phyloP scores from a whole-genome alignment of 106 monocot genomes.

The Vanilla planifolia region DNA sequence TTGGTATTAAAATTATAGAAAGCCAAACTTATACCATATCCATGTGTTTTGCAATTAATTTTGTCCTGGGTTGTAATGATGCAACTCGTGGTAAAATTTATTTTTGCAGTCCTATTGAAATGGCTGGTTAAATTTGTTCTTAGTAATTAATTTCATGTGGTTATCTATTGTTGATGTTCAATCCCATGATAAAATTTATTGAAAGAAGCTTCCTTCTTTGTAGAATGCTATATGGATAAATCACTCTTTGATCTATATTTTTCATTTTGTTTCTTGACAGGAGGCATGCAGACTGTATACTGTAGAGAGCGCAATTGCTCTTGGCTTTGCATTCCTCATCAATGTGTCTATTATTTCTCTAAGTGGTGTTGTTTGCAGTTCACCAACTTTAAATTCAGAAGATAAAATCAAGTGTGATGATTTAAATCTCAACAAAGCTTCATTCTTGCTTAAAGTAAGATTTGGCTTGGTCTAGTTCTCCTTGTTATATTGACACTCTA shows the following conservation, averaged over 20 bases:
- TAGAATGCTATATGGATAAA: background rate
- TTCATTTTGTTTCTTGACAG: conserved; percentile 32
- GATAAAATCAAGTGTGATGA: conserved; percentile 59
- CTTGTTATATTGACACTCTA: too few relatives aligned
- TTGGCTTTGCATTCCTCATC: conserved; percentile 70
- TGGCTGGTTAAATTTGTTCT: too few relatives aligned
- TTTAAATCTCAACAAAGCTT: conserved; percentile 85
- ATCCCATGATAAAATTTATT: too few relatives aligned
- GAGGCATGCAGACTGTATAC: conserved; percentile 81
- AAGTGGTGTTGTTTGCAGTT: conserved; percentile 75
- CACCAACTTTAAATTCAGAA: conserved; percentile 41
- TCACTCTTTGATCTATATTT: background rate
- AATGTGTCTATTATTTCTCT: conserved; percentile 83
- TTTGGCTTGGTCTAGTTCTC: background rate
- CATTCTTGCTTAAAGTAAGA: conserved; percentile 70
- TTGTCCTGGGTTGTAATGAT: too few relatives aligned
- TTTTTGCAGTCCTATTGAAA: too few relatives aligned
- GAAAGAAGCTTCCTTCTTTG: background rate
- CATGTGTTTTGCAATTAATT: too few relatives aligned
- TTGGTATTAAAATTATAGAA: too few relatives aligned
- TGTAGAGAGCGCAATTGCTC: conserved; percentile 85
- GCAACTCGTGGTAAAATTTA: too few relatives aligned
- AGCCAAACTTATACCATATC: too few relatives aligned
- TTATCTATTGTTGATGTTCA: too few relatives aligned
- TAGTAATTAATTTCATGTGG: too few relatives aligned